Evolutionary conservation across 208 protist genomes (phyloP), one percentile per base, ranked within the genome.

Genomic region (Tritrichomonas musculus): DNA sequence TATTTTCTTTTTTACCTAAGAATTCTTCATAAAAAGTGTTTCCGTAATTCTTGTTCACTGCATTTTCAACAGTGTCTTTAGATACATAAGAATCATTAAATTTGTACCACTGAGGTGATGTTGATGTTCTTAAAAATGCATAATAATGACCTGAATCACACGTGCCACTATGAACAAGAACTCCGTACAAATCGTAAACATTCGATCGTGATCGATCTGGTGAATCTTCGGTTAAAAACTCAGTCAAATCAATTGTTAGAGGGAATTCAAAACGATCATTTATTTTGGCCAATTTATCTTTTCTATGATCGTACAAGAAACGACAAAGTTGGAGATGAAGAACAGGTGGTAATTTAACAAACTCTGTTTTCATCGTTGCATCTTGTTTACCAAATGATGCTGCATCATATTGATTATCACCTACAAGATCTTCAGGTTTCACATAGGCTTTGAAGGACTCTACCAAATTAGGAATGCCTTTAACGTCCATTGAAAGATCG

Each of bases 301-400:
- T 84, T 33, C 94, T 39, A 65, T 94, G 94, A 92, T 98, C 97
- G 93, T 97, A 98, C 72, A 97, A 97, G 92, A 97, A 98, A 53
- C 73, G n/a, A 50, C 73, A 5, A 11, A 82, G 25, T 53, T 82
- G 73, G n/a, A 82, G 30, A n/a, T 82, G 73, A 53, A 82, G 50
- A 50, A 82, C 41, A 11, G 73, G 41, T 33, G 73, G 73, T 11
- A 82, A 82, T 47, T 82, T 36, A 1, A 44, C 50, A 30, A 47
- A 82, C 30, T 82, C 73, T 47, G 41, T 82, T 20, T 41, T 41
- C 73, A 82, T 82, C 1, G 50, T 36, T 20, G 73, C 73, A n/a
- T 82, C 41, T 30, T 82, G 73, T 53, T 82, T 47, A 22, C 73
- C 73, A 30, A 50, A 82, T 20, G 47, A 20, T 4, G n/a, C 41